These are phyloP conservation scores for Russula abietina DNA, from an alignment of 768 basidiomycete genomes.

Conservation along the genomic window DNA sequence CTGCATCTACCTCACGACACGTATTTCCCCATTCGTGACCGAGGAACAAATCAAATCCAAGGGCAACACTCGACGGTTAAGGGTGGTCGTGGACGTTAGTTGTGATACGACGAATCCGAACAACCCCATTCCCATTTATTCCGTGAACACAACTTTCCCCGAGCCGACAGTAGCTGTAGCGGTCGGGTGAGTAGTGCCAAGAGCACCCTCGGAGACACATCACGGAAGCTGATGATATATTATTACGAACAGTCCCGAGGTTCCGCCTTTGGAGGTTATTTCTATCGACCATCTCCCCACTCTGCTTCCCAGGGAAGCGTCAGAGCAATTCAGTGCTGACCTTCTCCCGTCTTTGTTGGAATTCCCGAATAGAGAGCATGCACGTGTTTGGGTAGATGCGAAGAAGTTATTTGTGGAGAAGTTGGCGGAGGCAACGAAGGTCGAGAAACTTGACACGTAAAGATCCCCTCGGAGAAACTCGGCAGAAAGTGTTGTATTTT, in stretches of 20 bases:
- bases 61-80: constrained; percentile 59
- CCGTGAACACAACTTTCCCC: constrained; percentile 87
- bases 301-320: constrained; percentile 89
- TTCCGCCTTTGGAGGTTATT: constrained; percentile 73
- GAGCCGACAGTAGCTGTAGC: constrained; percentile 86
- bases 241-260: constrained; percentile 41
- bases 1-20: constrained; percentile 92
- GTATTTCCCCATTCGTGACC: constrained; percentile 80
- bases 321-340: constrained; percentile 90
- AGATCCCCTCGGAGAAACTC: neutral
- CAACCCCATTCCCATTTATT: constrained; percentile 96
- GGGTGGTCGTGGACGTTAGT: constrained; percentile 92
- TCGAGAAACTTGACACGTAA: constrained; percentile 26
- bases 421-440: constrained; percentile 46
- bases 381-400: constrained; percentile 84
- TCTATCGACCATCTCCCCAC: constrained; percentile 98
- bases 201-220: neutral
- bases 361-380: constrained; percentile 58
- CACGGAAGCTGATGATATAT: constrained; percentile 21
- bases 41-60: constrained; percentile 63
- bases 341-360: constrained; percentile 78
- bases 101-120: constrained; percentile 99
- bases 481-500: neutral
- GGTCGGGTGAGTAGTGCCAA: constrained; percentile 52
- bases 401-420: constrained; percentile 74